Conservation (phyloP, 2,329 filamentous ascomycete species). For the Scolecobasidium constrictum region DNA sequence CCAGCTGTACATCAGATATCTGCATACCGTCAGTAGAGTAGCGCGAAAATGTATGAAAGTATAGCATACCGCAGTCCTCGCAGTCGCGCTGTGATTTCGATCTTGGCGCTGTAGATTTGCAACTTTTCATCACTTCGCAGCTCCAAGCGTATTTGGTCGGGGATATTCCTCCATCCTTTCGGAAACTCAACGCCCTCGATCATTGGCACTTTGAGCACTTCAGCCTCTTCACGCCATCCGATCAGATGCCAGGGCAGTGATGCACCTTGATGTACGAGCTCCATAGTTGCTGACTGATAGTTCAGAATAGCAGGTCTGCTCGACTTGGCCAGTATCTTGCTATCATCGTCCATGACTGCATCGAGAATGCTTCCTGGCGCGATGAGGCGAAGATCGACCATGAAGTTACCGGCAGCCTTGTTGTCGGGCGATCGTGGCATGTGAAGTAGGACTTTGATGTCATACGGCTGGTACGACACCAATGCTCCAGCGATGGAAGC, state of each 20-base stretch:
- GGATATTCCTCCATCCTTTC: conserved; percentile 41
- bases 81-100: conserved; percentile 65
- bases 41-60: not conserved
- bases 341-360: conserved; percentile 10
- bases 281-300: conserved; percentile 62
- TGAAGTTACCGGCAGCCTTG: conserved; percentile 77
- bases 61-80: conserved; percentile 50
- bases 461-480: conserved; percentile 68
- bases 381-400: conserved; percentile 70
- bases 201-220: conserved; percentile 55
- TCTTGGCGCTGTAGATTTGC: conserved; percentile 61
- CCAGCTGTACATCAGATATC: conserved; percentile 82
- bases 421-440: conserved; percentile 74
- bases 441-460: conserved; percentile 63
- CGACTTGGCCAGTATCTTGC: conserved; percentile 22
- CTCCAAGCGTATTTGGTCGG: conserved; percentile 49
- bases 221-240: conserved; percentile 52
- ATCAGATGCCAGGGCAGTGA: conserved; percentile 61
- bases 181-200: conserved; percentile 63
- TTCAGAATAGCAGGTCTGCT: conserved; percentile 69
- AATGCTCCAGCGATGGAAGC: conserved; percentile 33
- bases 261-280: conserved; percentile 47
- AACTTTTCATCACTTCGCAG: conserved; percentile 58
- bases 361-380: conserved; percentile 12
- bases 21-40: conserved; percentile 14